phyloP scores from a whole-genome alignment of 2,329 filamentous ascomycete species.

The Pseudonectria buxi region DNA sequence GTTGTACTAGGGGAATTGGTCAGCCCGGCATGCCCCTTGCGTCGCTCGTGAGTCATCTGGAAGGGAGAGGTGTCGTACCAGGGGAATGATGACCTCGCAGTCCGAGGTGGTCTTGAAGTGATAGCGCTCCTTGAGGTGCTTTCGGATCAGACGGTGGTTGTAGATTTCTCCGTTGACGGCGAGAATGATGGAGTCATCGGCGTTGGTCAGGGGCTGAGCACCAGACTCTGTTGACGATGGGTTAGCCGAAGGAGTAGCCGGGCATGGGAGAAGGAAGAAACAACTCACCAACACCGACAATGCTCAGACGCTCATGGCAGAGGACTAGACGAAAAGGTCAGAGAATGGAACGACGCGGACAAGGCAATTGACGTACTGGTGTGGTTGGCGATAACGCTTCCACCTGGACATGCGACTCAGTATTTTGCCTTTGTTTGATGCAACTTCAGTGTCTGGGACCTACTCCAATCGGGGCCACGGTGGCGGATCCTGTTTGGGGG shows the following conservation, averaged over 20 bases:
- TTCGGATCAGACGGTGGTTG: constrained; percentile 94
- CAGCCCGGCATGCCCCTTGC: constrained; percentile 6
- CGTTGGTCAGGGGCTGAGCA: constrained; percentile 90
- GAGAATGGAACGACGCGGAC: constrained; percentile 1
- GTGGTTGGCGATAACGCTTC: constrained; percentile 81
- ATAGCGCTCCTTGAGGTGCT: constrained; percentile 74
- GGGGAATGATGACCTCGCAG: constrained; percentile 96
- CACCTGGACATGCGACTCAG: constrained; percentile 50
- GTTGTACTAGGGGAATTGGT: constrained; percentile 58
- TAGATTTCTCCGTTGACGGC: constrained; percentile 99
- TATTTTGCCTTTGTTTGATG: constrained; percentile 13
- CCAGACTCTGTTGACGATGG: constrained; percentile 63
- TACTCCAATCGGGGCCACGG: constrained; percentile 97
- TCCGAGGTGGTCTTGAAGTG: constrained; percentile 99
- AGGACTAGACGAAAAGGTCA: constrained; percentile 56
- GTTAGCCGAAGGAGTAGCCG: constrained; percentile 10
- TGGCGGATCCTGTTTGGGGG: constrained; percentile 66
- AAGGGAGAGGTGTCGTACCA: constrained; percentile 53
- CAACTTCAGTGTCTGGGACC: constrained; percentile 1
- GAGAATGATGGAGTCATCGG: constrained; percentile 79
- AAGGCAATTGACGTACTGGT: constrained; percentile 62
- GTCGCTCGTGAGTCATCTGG: constrained; percentile 1
- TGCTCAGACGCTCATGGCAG: constrained; percentile 94
- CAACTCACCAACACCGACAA: constrained; percentile 84
- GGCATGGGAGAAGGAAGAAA: constrained; percentile 5